phyloP scores from a whole-genome alignment of 1,139 yeast species.

The Pichia sp. region DNA sequence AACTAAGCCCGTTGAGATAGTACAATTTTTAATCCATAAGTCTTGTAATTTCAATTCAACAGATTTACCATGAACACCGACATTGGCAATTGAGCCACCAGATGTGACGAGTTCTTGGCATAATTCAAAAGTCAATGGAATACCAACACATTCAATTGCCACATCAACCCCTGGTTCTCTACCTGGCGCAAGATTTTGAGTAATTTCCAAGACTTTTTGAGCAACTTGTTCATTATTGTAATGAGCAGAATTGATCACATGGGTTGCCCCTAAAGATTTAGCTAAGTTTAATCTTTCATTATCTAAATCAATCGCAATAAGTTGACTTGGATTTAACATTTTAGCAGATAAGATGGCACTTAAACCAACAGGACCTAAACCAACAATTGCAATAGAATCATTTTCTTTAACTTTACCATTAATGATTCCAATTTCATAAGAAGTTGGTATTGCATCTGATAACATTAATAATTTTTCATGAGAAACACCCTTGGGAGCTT shows the following conservation, averaged over 20 bases:
- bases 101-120: slow-evolving; percentile 40
- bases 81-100: slow-evolving; percentile 43
- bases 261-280: slow-evolving; percentile 37
- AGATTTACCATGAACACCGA: slow-evolving; percentile 41
- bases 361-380: slow-evolving; percentile 44
- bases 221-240: slow-evolving; percentile 21
- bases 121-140: slow-evolving; percentile 39
- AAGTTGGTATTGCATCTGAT: slow-evolving; percentile 41
- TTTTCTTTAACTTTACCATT: slow-evolving; percentile 35
- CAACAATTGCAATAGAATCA: slow-evolving; percentile 42
- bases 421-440: slow-evolving; percentile 40
- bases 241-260: slow-evolving; percentile 34
- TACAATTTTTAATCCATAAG: slow-evolving; percentile 40
- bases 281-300: slow-evolving; percentile 38
- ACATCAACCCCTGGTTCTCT: slow-evolving; percentile 40
- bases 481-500: slow-evolving; percentile 30
- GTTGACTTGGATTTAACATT: slow-evolving; percentile 32
- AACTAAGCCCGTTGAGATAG: slow-evolving; percentile 40
- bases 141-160: slow-evolving; percentile 44
- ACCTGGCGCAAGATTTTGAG: slow-evolving; percentile 18
- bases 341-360: slow-evolving; percentile 37
- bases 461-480: slow-evolving; percentile 37
- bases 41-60: slow-evolving; percentile 39
- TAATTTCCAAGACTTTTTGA: slow-evolving; percentile 26
- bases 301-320: slow-evolving; percentile 39